These are phyloP conservation scores for Nosema bombycis DNA, from an alignment of 371 early-diverging fungal species.

Conservation along the genomic window DNA sequence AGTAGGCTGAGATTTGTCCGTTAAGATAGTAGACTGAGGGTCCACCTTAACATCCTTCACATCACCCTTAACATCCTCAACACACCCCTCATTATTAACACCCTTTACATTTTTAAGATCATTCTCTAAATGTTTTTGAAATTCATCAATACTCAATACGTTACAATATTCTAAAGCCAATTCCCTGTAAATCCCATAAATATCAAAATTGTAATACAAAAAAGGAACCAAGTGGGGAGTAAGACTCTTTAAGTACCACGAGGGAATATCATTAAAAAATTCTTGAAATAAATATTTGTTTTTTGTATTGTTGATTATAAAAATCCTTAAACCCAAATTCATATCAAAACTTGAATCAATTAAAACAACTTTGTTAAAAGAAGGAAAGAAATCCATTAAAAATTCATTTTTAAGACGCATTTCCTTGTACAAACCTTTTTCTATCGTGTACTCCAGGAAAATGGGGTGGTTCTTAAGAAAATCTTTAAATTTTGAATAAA, in stretches of 20 bases:
- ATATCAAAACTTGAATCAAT: conserved; percentile 18
- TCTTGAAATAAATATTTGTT: conserved; percentile 34
- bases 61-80: background rate
- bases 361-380: conserved; percentile 10
- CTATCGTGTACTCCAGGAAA: background rate
- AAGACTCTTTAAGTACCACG: conserved; percentile 24
- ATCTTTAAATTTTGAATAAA: conserved; percentile 8
- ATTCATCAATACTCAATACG: background rate
- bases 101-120: background rate
- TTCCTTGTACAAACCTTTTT: conserved; percentile 2
- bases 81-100: background rate
- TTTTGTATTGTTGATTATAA: conserved; percentile 14
- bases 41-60: background rate
- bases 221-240: conserved; percentile 6
- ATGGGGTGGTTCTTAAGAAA: conserved; percentile 3
- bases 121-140: background rate
- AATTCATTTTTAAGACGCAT: conserved; percentile 6
- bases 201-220: conserved; percentile 36
- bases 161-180: conserved; percentile 1
- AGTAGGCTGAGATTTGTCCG: no score
- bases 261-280: conserved; percentile 20
- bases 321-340: background rate
- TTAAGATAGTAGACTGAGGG: background rate
- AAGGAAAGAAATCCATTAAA: background rate
- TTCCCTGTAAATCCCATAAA: conserved; percentile 17